These are phyloP conservation scores for Fusarium continuum DNA, from an alignment of 2,329 filamentous ascomycete genomes.

Conservation along the genomic window DNA sequence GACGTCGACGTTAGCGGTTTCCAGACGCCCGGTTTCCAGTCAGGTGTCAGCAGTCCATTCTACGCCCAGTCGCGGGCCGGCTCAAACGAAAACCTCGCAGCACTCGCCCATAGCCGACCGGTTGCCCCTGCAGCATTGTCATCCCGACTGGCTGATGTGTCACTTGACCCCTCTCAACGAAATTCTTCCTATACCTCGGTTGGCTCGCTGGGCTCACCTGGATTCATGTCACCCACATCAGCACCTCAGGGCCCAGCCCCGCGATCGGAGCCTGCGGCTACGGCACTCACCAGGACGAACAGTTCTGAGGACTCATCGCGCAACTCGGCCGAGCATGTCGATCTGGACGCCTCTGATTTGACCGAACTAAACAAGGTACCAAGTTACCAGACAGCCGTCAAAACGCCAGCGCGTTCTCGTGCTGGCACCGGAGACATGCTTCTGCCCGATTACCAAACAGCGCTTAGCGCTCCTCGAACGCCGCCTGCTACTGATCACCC, in stretches of 20 bases:
- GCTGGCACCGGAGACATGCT: slow-evolving; percentile 58
- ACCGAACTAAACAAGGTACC: slow-evolving; percentile 76
- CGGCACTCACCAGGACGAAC: slow-evolving; percentile 62
- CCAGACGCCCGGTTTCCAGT: slow-evolving; percentile 76
- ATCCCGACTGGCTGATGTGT: slow-evolving; percentile 76
- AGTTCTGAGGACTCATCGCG: slow-evolving; percentile 63
- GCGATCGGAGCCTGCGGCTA: slow-evolving; percentile 56
- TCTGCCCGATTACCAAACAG: slow-evolving; percentile 74
- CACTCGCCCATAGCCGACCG: slow-evolving; percentile 51
- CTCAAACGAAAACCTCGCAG: slow-evolving; percentile 80
- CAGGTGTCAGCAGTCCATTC: slow-evolving; percentile 84
- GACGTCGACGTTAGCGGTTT: slow-evolving; percentile 85
- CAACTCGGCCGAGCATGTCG: slow-evolving; percentile 65
- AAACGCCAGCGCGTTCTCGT: slow-evolving; percentile 66
- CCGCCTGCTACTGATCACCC: slow-evolving; percentile 51
- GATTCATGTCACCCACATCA: slow-evolving; percentile 56
- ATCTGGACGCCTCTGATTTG: slow-evolving; percentile 68
- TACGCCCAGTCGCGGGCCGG: slow-evolving; percentile 75
- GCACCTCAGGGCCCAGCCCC: slow-evolving; percentile 48
- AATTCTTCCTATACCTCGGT: slow-evolving; percentile 58
- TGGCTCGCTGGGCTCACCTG: slow-evolving; percentile 55
- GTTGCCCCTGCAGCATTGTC: slow-evolving; percentile 64
- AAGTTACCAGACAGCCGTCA: slow-evolving; percentile 79
- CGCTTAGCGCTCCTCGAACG: slow-evolving; percentile 62
- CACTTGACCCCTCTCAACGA: slow-evolving; percentile 57